phyloP scores from a whole-genome alignment of 2,329 filamentous ascomycete genomes.

The Ophiocordyceps robertsii region DNA sequence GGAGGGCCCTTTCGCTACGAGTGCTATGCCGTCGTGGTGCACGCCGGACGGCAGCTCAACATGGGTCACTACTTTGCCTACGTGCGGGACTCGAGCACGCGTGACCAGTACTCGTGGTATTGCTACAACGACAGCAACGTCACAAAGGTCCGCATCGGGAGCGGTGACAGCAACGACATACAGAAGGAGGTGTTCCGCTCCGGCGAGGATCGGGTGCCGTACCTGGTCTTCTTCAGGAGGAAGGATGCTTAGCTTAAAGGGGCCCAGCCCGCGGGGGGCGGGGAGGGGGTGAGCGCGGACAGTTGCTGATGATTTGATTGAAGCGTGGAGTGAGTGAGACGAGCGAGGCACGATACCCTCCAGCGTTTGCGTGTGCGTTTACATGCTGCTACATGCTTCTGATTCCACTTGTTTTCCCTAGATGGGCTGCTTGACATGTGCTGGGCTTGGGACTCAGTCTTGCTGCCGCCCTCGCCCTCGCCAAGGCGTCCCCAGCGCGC shows the following conservation, averaged over 20 bases:
- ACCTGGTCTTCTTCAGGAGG: conserved; percentile 31
- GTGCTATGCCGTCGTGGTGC: conserved; percentile 72
- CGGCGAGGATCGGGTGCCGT: conserved; percentile 26
- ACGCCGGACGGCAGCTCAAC: conserved; percentile 53
- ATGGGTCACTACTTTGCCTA: conserved; percentile 73
- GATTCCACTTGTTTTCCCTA: not conserved
- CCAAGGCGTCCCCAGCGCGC: too few relatives aligned
- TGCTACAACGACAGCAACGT: conserved; percentile 33
- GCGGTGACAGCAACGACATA: conserved; percentile 18
- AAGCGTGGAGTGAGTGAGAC: not conserved
- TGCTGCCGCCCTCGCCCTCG: too few relatives aligned
- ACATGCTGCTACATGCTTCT: not conserved
- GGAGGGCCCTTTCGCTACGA: conserved; percentile 59
- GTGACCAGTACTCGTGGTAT: conserved; percentile 32
- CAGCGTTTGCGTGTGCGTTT: not conserved
- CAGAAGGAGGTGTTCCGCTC: conserved; percentile 25
- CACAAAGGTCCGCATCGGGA: conserved; percentile 26
- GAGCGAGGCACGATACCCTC: not conserved
- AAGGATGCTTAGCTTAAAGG: conserved; percentile 12
- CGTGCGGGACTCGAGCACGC: conserved; percentile 41
- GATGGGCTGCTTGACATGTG: too few relatives aligned
- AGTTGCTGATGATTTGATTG: not conserved
- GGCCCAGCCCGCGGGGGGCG: not conserved
- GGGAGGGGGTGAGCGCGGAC: not conserved
- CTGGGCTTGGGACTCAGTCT: too few relatives aligned